Conservation (phyloP, 2,329 filamentous ascomycete genomes). For the Didymella sp. region DNA sequence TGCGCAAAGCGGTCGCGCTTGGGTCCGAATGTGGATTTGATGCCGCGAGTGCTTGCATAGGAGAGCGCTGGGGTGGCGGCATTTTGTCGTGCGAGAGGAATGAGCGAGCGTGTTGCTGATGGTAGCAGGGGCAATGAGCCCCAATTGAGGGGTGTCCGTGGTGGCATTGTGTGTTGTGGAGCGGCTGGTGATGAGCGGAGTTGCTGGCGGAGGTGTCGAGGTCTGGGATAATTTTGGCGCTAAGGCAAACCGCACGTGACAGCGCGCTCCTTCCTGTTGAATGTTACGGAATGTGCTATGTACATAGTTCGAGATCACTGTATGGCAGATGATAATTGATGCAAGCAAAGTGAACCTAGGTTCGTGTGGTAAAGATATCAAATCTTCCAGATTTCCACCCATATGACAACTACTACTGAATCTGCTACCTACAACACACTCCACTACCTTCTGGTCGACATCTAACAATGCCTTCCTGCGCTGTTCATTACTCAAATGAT, state of each 20-base stretch:
- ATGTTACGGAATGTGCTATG: background rate
- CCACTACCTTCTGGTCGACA: background rate
- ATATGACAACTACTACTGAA: constrained; percentile 13
- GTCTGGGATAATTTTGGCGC: constrained; percentile 31
- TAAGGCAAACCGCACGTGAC: constrained; percentile 11
- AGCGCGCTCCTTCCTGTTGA: background rate
- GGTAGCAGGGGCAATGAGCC: constrained; percentile 42
- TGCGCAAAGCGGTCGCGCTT: constrained; percentile 62
- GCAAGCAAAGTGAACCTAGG: background rate
- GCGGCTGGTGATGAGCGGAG: constrained; percentile 6
- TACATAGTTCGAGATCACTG: background rate
- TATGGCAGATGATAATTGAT: background rate
- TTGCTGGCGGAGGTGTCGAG: constrained; percentile 7
- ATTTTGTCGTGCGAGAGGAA: constrained; percentile 29
- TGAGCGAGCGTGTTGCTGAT: constrained; percentile 33
- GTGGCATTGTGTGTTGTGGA: constrained; percentile 39
- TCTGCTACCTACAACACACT: constrained; percentile 3
- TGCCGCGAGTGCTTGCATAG: constrained; percentile 48
- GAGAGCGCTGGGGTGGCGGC: constrained; percentile 23
- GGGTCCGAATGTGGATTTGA: constrained; percentile 64
- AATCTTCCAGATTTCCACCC: constrained; percentile 21
- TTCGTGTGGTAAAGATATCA: constrained; percentile 8
- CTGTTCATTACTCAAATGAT: background rate
- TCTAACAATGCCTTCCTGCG: background rate
- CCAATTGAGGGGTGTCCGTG: constrained; percentile 46